These are phyloP conservation scores for Sporothrix pallida DNA, from an alignment of 2,329 filamentous ascomycete species.

Conservation along the genomic window DNA sequence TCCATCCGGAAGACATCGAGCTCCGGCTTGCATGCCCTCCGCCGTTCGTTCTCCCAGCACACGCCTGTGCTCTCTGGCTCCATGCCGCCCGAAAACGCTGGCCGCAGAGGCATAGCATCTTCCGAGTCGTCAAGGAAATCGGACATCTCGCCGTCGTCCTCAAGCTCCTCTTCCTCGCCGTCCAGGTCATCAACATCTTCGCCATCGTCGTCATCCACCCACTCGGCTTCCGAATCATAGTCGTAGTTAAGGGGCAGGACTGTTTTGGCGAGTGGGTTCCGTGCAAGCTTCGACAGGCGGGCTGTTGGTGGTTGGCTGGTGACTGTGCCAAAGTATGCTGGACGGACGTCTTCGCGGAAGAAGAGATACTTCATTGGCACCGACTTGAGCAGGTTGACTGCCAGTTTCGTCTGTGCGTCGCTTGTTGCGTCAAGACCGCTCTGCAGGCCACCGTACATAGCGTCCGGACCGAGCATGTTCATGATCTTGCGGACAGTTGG, in stretches of 20 bases:
- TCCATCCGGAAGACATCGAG: constrained; percentile 72
- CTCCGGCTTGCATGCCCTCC: constrained; percentile 55
- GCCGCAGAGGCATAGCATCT: constrained; percentile 62
- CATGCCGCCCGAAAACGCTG: constrained; percentile 69
- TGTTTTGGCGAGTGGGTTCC: constrained; percentile 58
- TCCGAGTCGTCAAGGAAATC: constrained; percentile 90
- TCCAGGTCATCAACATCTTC: constrained; percentile 72
- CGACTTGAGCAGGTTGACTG: constrained; percentile 52
- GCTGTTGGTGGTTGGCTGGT: constrained; percentile 63
- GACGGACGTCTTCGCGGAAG: constrained; percentile 69
- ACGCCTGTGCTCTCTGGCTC: constrained; percentile 80
- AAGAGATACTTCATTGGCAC: constrained; percentile 68
- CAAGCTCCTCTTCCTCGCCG: constrained; percentile 70
- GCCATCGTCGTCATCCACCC: constrained; percentile 76
- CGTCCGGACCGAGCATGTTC: constrained; percentile 44
- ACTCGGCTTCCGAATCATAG: constrained; percentile 85
- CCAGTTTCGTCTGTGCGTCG: constrained; percentile 47
- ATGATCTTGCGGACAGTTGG: constrained; percentile 67
- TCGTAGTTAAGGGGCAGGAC: constrained; percentile 76
- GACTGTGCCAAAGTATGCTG: constrained; percentile 74
- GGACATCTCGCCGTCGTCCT: constrained; percentile 84
- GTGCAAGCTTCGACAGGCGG: constrained; percentile 57
- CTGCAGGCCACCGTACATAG: constrained; percentile 44
- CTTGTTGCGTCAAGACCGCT: constrained; percentile 45
- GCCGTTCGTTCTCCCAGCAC: constrained; percentile 73